These are phyloP conservation scores for Arctostaphylos glauca DNA, from an alignment of 148 eudicot genomes.

Conservation along the genomic window DNA sequence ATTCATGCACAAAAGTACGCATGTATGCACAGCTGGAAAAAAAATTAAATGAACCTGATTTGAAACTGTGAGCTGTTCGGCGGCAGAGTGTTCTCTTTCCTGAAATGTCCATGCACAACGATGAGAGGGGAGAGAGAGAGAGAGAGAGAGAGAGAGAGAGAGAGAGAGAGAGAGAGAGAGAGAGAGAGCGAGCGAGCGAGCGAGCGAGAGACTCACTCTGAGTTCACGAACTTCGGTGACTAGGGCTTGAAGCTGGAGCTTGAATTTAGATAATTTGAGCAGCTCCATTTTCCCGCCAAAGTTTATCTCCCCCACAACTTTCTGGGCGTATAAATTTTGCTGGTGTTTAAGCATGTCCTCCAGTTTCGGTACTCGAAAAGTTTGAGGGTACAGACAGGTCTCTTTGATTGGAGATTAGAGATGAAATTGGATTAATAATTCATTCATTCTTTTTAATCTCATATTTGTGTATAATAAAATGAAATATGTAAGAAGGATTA, in stretches of 20 bases:
- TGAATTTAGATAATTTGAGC: slow-evolving; percentile 46
- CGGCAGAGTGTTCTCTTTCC: slow-evolving; percentile 44
- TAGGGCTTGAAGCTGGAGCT: slow-evolving; percentile 55
- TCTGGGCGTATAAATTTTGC: neutral
- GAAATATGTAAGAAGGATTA: no score
- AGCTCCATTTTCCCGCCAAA: slow-evolving; percentile 54
- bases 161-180: slow-evolving; percentile 15
- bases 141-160: slow-evolving; percentile 13
- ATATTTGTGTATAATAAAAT: no score
- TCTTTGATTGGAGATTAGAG: no score
- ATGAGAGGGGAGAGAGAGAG: slow-evolving; percentile 3
- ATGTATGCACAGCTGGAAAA: neutral
- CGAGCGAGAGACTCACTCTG: slow-evolving; percentile 30
- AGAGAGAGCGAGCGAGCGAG: slow-evolving; percentile 1
- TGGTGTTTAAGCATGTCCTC: no score
- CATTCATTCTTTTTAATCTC: no score
- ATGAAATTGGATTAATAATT: no score
- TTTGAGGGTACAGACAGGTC: no score
- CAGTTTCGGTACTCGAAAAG: no score
- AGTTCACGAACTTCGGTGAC: slow-evolving; percentile 42
- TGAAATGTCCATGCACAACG: slow-evolving; percentile 17
- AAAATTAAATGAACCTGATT: slow-evolving; percentile 34
- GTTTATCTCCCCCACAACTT: neutral
- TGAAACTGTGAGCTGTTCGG: slow-evolving; percentile 35
- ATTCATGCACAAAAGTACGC: neutral